Conservation (phyloP, 305 asterid species). For the Plantago coronopus region DNA sequence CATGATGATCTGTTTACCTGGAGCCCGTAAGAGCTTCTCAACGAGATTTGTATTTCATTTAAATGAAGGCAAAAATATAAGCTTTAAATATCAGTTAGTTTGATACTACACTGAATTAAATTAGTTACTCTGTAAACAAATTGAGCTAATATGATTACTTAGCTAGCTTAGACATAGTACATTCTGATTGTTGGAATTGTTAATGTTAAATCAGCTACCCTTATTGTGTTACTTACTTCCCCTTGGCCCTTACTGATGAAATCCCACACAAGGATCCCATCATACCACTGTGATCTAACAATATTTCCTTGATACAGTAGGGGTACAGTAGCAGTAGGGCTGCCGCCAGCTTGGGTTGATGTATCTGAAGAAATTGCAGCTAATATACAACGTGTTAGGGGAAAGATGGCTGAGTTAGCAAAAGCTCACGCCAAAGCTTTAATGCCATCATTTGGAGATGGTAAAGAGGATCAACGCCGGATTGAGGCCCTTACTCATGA, state of each 20-base stretch:
- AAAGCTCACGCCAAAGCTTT: slow-evolving; percentile 99
- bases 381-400: slow-evolving; percentile 70
- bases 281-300: slow-evolving; percentile 7
- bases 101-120: background rate
- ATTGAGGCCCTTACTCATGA: slow-evolving; percentile 91
- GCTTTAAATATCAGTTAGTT: too few relatives aligned
- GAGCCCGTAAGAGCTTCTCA: too few relatives aligned
- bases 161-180: too few relatives aligned
- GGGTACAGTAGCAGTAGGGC: slow-evolving; percentile 67
- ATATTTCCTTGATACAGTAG: slow-evolving; percentile 42
- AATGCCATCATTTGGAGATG: slow-evolving; percentile 99
- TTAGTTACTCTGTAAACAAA: background rate
- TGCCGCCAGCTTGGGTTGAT: slow-evolving; percentile 98
- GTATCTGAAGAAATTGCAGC: slow-evolving; percentile 81
- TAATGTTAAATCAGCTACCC: slow-evolving; percentile 13
- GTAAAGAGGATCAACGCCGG: slow-evolving; percentile 90
- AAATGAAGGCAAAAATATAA: too few relatives aligned
- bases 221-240: background rate
- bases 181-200: background rate
- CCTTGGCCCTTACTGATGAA: slow-evolving; percentile 1
- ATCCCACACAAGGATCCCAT: slow-evolving; percentile 10
- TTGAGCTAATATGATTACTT: too few relatives aligned
- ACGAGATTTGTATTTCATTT: too few relatives aligned
- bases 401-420: slow-evolving; percentile 80
- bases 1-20: too few relatives aligned